These are phyloP conservation scores for Gossypium bickii DNA, from an alignment of 345 rosid genomes.

Conservation along the genomic window DNA sequence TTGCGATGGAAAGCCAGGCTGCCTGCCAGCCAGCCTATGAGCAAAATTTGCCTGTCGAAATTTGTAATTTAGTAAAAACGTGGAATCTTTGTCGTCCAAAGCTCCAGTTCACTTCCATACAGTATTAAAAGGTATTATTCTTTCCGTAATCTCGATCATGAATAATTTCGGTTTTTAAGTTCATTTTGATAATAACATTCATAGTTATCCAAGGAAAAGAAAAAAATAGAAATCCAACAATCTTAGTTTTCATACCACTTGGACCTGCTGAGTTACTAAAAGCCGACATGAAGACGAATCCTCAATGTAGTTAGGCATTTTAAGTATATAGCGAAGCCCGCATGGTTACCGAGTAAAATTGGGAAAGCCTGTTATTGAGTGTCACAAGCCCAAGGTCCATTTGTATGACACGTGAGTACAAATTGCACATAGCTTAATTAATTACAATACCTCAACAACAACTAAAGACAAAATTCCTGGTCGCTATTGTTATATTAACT, in stretches of 20 bases:
- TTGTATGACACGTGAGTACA: neutral
- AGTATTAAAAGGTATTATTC: neutral
- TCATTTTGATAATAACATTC: neutral
- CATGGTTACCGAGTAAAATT: neutral
- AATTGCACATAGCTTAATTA: neutral
- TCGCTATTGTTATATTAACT: slow-evolving; percentile 16
- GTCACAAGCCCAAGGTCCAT: no score
- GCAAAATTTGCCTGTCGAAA: neutral
- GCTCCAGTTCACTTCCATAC: neutral
- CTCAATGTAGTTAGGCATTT: neutral
- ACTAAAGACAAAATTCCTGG: slow-evolving; percentile 24
- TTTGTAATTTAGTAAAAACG: neutral
- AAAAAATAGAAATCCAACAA: neutral
- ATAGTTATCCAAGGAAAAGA: neutral
- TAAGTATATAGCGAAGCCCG: neutral
- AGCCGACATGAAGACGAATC: neutral
- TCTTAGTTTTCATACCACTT: no score
- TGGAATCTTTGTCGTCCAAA: neutral
- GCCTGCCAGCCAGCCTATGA: neutral
- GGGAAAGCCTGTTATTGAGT: neutral
- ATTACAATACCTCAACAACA: neutral
- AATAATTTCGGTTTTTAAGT: neutral
- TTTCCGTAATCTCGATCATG: neutral
- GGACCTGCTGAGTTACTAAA: no score
- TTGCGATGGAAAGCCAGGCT: neutral